phyloP scores from a whole-genome alignment of 169 alveolate genomes.

The Cryptosporidium viatorum region DNA sequence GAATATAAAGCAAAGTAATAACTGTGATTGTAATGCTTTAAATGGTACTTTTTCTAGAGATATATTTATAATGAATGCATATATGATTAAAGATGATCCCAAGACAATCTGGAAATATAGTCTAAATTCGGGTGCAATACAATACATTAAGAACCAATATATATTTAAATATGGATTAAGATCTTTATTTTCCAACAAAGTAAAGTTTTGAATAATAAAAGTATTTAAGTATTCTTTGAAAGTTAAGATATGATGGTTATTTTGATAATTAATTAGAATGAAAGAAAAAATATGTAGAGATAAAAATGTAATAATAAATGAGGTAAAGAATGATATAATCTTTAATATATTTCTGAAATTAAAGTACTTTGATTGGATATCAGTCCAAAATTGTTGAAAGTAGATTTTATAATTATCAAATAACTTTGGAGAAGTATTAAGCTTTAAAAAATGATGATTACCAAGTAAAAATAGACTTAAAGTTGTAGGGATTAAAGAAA shows the following conservation, averaged over 20 bases:
- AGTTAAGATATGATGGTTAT: not conserved
- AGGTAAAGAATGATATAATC: not conserved
- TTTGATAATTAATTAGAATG: not conserved
- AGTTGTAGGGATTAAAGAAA: conserved; percentile 2
- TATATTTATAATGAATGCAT: not conserved
- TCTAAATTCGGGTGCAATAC: conserved; percentile 19
- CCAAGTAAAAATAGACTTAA: conserved; percentile 1
- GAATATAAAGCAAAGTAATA: conserved; percentile 5
- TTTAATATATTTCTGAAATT: not conserved
- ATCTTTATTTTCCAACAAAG: conserved; percentile 28
- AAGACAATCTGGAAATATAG: conserved; percentile 31
- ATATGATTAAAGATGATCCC: not conserved
- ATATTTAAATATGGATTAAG: conserved; percentile 39
- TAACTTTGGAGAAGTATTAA: not conserved
- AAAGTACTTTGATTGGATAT: not conserved
- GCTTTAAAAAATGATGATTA: not conserved
- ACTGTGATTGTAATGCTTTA: conserved; percentile 10
- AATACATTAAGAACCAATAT: conserved; percentile 50
- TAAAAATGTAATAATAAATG: not conserved
- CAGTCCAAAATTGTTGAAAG: not conserved
- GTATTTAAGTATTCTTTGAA: not conserved
- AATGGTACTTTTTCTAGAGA: conserved; percentile 4
- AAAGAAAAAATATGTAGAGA: conserved; percentile 33
- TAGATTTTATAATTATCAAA: not conserved
- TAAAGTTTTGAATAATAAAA: not conserved